Evolutionary conservation across 805 yeast species (phyloP).

Genomic region (Metschnikowia koreensis): DNA sequence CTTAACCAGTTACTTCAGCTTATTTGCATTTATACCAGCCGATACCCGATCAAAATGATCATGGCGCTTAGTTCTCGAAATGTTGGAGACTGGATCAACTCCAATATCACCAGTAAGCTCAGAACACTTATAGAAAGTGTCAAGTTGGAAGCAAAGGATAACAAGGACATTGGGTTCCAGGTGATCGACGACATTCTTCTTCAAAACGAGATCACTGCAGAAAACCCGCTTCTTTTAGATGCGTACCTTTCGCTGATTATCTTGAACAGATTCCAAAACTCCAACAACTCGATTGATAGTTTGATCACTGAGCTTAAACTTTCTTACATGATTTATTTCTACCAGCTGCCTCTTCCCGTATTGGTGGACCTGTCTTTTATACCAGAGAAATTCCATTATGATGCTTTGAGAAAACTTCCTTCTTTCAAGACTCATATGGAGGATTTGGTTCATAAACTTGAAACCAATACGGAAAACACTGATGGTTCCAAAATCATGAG

Average conservation of each 20-base stretch:
- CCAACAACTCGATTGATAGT: conserved; percentile 42
- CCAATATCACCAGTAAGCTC: conserved; percentile 30
- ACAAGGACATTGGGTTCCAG: conserved; percentile 31
- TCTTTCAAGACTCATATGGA: conserved; percentile 39
- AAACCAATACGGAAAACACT: conserved; percentile 9
- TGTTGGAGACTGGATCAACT: conserved; percentile 37
- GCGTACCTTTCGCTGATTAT: conserved; percentile 28
- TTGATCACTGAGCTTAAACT: conserved; percentile 38
- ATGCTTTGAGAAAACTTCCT: conserved; percentile 31
- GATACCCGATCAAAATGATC: conserved; percentile 34
- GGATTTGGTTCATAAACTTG: conserved; percentile 12
- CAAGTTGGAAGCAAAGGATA: conserved; percentile 33
- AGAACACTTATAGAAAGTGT: conserved; percentile 28
- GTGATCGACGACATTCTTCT: conserved; percentile 35
- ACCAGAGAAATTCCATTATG: conserved; percentile 18
- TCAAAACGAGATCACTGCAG: conserved; percentile 22
- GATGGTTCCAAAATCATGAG: conserved; percentile 11
- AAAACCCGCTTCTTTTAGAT: conserved; percentile 23
- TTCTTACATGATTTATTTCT: conserved; percentile 39
- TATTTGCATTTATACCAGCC: conserved; percentile 24
- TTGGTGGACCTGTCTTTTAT: conserved; percentile 18
- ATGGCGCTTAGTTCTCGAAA: conserved; percentile 37
- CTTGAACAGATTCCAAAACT: conserved; percentile 33
- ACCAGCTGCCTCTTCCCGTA: conserved; percentile 35
- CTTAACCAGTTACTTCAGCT: conserved; percentile 36